Percentiles rank a stretch among this genome's conserved stretches.
These are phyloP conservation scores for Calocybe indica DNA, from an alignment of 768 basidiomycete species.

Conservation along the genomic window DNA sequence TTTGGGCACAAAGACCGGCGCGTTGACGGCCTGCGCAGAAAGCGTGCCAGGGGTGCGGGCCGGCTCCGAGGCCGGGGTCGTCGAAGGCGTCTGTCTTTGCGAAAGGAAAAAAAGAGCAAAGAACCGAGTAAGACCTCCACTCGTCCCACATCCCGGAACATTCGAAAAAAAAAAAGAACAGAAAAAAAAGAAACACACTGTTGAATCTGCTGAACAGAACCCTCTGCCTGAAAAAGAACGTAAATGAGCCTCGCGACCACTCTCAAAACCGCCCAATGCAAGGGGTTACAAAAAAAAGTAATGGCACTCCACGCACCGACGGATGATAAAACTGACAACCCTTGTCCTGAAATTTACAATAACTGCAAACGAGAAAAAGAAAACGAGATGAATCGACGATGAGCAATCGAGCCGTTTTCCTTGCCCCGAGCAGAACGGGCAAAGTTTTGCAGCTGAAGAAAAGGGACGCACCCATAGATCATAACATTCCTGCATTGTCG, in stretches of 20 bases:
- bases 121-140: no score
- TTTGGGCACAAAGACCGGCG: constrained; percentile 82
- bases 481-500: constrained; percentile 87
- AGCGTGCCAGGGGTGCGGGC: constrained; percentile 23
- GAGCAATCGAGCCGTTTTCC: no score
- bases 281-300: not conserved
- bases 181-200: not conserved
- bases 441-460: not conserved
- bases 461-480: constrained; percentile 71
- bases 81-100: constrained; percentile 19
- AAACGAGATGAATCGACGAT: no score
- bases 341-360: constrained; percentile 82
- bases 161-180: no score
- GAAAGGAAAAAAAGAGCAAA: no score
- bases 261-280: constrained; percentile 16
- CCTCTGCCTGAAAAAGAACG: not conserved
- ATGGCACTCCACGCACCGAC: constrained; percentile 35
- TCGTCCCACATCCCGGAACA: no score
- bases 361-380: constrained; percentile 31
- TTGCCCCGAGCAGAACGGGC: not conserved
- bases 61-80: constrained; percentile 38
- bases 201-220: not conserved
- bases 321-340: constrained; percentile 85
- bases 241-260: not conserved
- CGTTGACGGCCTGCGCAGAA: constrained; percentile 69